phyloP scores from a whole-genome alignment of 495 filamentous ascomycete species.

The Lophium mytilinum region DNA sequence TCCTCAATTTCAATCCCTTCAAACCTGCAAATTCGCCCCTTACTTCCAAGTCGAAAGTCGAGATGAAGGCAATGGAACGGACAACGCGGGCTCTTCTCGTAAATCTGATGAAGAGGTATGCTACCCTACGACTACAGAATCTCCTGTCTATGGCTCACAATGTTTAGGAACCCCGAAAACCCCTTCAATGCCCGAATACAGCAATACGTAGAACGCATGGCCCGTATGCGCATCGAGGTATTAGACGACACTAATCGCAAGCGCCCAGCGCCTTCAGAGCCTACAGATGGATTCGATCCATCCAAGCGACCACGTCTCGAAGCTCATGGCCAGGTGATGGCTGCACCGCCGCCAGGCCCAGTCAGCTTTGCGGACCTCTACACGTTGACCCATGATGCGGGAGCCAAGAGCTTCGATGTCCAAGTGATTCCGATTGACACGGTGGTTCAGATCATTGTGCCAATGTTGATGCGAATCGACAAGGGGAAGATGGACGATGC shows the following conservation, averaged over 20 bases:
- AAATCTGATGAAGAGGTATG: constrained; percentile 69
- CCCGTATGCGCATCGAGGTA: constrained; percentile 62
- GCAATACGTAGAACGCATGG: constrained; percentile 69
- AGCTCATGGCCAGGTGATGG: constrained; percentile 35
- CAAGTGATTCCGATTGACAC: constrained; percentile 61
- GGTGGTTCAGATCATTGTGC: constrained; percentile 67
- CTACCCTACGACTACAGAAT: background rate
- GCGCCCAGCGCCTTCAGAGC: constrained; percentile 56
- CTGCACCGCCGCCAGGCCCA: constrained; percentile 63
- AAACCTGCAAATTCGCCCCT: constrained; percentile 67
- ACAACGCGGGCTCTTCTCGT: constrained; percentile 75
- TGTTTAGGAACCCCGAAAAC: constrained; percentile 57
- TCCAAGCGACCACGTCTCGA: constrained; percentile 61
- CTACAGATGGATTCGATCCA: constrained; percentile 58
- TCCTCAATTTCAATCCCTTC: constrained; percentile 88
- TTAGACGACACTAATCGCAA: constrained; percentile 74
- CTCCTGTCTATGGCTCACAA: background rate
- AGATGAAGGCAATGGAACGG: constrained; percentile 87
- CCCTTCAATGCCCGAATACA: constrained; percentile 64
- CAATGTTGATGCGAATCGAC: constrained; percentile 58
- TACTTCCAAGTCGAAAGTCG: constrained; percentile 68
- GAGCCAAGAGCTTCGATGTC: constrained; percentile 72
- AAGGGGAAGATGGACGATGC: constrained; percentile 56
- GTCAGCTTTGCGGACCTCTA: constrained; percentile 72
- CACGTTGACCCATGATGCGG: constrained; percentile 68